Conservation (phyloP, 768 basidiomycete species). For the Boletus vinaceobasis region DNA sequence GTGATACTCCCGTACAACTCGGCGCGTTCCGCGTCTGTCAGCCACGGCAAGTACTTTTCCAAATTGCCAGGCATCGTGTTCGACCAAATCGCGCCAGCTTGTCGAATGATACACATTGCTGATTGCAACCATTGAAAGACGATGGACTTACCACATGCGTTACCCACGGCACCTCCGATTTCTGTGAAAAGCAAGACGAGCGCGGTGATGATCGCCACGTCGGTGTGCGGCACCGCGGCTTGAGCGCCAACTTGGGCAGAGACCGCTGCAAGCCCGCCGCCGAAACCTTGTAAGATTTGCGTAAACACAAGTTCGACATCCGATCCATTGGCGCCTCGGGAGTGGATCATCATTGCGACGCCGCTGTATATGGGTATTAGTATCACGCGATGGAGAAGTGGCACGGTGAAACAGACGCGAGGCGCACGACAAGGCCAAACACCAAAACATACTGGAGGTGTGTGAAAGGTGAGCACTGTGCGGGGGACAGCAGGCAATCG, state of each 20-base stretch:
- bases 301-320: conserved; percentile 57
- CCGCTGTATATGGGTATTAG: conserved; percentile 37
- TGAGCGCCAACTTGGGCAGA: conserved; percentile 59
- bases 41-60: conserved; percentile 48
- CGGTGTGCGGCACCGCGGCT: conserved; percentile 59
- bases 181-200: conserved; percentile 67
- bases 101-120: background rate
- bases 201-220: conserved; percentile 66
- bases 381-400: background rate
- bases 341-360: conserved; percentile 66
- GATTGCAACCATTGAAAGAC: background rate
- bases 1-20: conserved; percentile 56
- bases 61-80: conserved; percentile 64
- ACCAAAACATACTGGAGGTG: conserved; percentile 45
- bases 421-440: conserved; percentile 54
- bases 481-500: background rate
- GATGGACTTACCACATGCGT: conserved; percentile 48
- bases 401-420: conserved; percentile 35
- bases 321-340: conserved; percentile 57
- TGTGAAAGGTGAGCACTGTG: background rate
- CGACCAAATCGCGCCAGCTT: conserved; percentile 63
- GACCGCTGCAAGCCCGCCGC: conserved; percentile 66
- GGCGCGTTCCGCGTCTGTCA: conserved; percentile 41
- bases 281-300: conserved; percentile 71
- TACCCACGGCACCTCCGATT: conserved; percentile 63